Base-by-base conservation (phyloP, 2,329 filamentous ascomycete species). In the Mycogone perniciosa region DNA sequence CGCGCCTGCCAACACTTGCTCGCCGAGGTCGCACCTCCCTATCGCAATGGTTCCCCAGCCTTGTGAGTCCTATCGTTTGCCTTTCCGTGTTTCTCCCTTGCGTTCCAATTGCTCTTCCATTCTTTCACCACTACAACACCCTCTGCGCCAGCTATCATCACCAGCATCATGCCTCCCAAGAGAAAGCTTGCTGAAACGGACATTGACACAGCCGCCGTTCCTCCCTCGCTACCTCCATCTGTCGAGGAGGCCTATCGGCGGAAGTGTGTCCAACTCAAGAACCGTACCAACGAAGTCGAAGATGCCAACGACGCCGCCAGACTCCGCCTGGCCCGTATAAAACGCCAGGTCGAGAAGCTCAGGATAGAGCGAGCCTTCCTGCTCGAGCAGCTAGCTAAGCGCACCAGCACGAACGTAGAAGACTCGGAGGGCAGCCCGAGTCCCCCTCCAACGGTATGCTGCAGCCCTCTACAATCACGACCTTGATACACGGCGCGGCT, bases 221-320 rank as follows among this genome's bases (percentile, higher is more conserved):
- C 81, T 31, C 80, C 82, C 11, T 71, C 81, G 38, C 75, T 86
- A 4, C 89, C 92, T 20, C 92, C 93, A 11, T 95, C 90, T 11
- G 90, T 97, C 56, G 92, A 99, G 71, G 86, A 92, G 67, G 91
- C 92, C 46, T 99, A 97, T 71, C 90, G 93, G 62, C 83, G 89
- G 57, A 97, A 99, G 81, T 97, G 92, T 69, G 89, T 96, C 65
- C 88, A 95, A 61, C 81, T 99, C 26, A 95, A 95, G 72, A 87
- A 89, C 61, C 87, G 93, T 54, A 88, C 93, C 57, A 87, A 85
- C 66, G 91, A 96, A 67, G 89, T 97, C 61, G 91, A 97, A 67
- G 84, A 89, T 54, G 86, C 89, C 64, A 96, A 96, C 67, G 90
- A 96, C 61, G 81, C 87, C 51, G 86, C 89, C 43, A 82, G 89